Evolutionary conservation across 2,329 filamentous ascomycete species (phyloP).

Genomic region (Grosmannia huntii): DNA sequence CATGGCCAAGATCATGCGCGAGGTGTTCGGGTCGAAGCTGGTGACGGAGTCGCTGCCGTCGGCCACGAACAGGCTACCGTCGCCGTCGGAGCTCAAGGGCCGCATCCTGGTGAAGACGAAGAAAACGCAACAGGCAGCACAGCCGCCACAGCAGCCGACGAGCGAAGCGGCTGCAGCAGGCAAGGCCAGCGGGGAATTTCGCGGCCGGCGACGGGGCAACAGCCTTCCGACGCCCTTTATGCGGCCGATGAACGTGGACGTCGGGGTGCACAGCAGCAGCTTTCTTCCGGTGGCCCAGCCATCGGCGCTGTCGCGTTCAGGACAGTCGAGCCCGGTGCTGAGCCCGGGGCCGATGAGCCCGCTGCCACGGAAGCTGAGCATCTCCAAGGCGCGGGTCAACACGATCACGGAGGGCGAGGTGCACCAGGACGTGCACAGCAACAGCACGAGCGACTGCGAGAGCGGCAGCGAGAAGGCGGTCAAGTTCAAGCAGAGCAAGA

Average conservation of each 20-base stretch:
- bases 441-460: constrained; percentile 66
- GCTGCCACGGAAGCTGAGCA: constrained; percentile 33
- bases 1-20: constrained; percentile 85
- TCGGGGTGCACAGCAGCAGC: background rate
- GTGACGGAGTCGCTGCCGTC: constrained; percentile 62
- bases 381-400: constrained; percentile 40
- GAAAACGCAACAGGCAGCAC: constrained; percentile 42
- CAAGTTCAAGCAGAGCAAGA: constrained; percentile 67
- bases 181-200: constrained; percentile 1
- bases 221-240: constrained; percentile 71
- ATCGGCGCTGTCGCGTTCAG: constrained; percentile 14
- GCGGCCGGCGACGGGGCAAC: constrained; percentile 42
- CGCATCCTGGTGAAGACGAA: constrained; percentile 93
- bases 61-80: constrained; percentile 58
- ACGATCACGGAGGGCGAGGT: constrained; percentile 46
- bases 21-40: constrained; percentile 68
- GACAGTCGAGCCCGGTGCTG: constrained; percentile 42
- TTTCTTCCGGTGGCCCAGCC: background rate
- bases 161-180: constrained; percentile 14
- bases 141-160: constrained; percentile 8
- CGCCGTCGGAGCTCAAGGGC: constrained; percentile 72
- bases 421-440: constrained; percentile 35
- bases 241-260: constrained; percentile 47
- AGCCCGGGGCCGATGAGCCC: constrained; percentile 28
- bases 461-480: constrained; percentile 43